Conservation (phyloP, 2,329 filamentous ascomycete genomes). For the Diaporthe vexans region DNA sequence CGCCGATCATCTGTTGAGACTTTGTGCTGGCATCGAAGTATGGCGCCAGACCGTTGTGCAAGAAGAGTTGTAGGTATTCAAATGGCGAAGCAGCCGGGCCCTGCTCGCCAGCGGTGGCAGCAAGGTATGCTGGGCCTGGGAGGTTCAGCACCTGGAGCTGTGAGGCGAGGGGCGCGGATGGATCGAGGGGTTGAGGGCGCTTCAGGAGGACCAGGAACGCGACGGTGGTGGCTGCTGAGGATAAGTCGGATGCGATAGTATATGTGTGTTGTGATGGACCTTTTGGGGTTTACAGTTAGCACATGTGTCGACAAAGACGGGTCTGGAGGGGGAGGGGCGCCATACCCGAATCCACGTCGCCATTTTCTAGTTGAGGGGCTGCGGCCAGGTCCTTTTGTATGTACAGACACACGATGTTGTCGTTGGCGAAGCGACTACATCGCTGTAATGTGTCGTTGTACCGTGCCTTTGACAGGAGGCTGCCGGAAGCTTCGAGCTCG, state of each 20-base stretch:
- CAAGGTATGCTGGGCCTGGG: constrained; percentile 82
- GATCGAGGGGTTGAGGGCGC: constrained; percentile 88
- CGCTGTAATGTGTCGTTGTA: constrained; percentile 86
- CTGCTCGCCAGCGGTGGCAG: constrained; percentile 76
- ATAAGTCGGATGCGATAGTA: constrained; percentile 84
- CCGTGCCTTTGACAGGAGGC: constrained; percentile 81
- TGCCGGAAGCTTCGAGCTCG: constrained; percentile 86
- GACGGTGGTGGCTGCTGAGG: constrained; percentile 82
- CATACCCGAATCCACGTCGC: constrained; percentile 61
- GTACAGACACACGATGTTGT: constrained; percentile 90
- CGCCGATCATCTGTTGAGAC: constrained; percentile 77
- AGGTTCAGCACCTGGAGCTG: constrained; percentile 96
- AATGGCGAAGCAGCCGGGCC: constrained; percentile 84
- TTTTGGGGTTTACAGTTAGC: constrained; percentile 56
- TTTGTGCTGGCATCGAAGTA: constrained; percentile 98
- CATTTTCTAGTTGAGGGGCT: constrained; percentile 66
- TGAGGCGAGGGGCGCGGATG: constrained; percentile 82
- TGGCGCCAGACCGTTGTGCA: constrained; percentile 91
- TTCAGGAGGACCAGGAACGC: constrained; percentile 93
- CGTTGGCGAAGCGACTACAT: constrained; percentile 90
- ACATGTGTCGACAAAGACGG: background rate
- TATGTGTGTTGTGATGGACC: constrained; percentile 76
- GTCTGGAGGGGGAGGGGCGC: constrained; percentile 38
- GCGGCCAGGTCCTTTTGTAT: constrained; percentile 84
- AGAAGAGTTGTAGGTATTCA: constrained; percentile 90